phyloP scores from a whole-genome alignment of 73 alveolate species.

The Strombidium stylifer region DNA sequence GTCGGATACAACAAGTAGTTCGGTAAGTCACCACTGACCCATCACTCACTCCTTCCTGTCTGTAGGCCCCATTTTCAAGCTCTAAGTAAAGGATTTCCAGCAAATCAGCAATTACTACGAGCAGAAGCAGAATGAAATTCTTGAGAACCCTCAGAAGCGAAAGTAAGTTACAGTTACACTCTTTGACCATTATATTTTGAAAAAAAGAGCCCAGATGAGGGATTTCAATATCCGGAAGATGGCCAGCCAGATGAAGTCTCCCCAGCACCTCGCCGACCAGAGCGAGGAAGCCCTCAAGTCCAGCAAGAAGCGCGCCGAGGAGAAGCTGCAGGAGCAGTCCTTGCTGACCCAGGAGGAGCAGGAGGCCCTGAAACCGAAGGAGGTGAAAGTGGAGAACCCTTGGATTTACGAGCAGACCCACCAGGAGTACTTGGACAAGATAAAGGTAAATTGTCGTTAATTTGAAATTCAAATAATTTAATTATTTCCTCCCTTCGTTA shows the following conservation, averaged over 20 bases:
- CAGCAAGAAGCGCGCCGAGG: conserved; percentile 27
- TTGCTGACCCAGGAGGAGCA: conserved; percentile 44
- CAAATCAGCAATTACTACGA: conserved; percentile 40
- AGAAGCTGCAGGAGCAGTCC: conserved; percentile 40
- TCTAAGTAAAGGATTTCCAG: conserved; percentile 46
- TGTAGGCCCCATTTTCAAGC: conserved; percentile 46
- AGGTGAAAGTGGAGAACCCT: conserved; percentile 56
- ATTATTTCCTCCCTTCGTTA: conserved; percentile 9
- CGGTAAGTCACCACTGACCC: conserved; percentile 34
- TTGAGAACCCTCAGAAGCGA: conserved; percentile 43
- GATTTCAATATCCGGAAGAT: conserved; percentile 44
- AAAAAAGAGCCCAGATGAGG: conserved; percentile 32
- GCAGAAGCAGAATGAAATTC: conserved; percentile 36
- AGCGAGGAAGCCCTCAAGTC: conserved; percentile 24
- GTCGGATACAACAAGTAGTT: conserved; percentile 47
- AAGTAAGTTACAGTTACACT: neutral
- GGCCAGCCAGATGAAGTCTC: conserved; percentile 16
- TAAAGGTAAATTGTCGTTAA: conserved; percentile 30
- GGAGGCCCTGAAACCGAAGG: conserved; percentile 47
- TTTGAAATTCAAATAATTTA: conserved; percentile 6
- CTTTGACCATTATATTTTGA: neutral
- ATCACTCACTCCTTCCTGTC: neutral
- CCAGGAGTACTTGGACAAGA: conserved; percentile 52
- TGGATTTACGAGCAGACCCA: conserved; percentile 66
- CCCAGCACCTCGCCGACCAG: conserved; percentile 1